Evolutionary conservation across 2,329 filamentous ascomycete species (phyloP).

Genomic region (Escovopsis weberi): DNA sequence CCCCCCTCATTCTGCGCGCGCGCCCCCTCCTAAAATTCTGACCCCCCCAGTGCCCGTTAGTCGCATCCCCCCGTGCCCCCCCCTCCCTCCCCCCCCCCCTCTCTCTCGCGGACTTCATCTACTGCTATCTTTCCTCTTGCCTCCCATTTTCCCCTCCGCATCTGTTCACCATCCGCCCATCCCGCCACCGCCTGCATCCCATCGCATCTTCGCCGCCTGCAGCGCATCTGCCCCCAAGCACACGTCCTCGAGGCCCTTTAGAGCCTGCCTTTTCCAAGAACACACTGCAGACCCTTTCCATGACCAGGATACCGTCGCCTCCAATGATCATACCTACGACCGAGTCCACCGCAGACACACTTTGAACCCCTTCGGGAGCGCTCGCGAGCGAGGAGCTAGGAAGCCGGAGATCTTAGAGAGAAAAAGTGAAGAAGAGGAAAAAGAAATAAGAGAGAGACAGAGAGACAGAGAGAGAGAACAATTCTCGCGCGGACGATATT

Average conservation of each 20-base stretch:
- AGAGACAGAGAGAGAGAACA: constrained; percentile 12
- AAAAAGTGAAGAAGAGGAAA: too few species aligned
- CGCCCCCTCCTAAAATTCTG: constrained; percentile 6
- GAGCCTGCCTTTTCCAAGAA: constrained; percentile 14
- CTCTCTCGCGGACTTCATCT: constrained; percentile 9
- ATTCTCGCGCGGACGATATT: constrained; percentile 32
- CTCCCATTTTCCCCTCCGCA: constrained; percentile 9
- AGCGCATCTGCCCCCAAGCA: constrained; percentile 11
- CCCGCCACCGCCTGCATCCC: constrained; percentile 9
- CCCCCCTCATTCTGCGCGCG: constrained; percentile 5
- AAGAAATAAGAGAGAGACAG: constrained; percentile 9
- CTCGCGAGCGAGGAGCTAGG: constrained; percentile 42
- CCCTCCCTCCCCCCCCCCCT: too few species aligned
- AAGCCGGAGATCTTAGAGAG: constrained; percentile 10
- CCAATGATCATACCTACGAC: constrained; percentile 38
- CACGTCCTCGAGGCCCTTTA: constrained; percentile 13
- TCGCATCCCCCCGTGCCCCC: constrained; percentile 5
- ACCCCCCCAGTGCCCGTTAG: constrained; percentile 5
- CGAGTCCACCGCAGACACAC: constrained; percentile 46
- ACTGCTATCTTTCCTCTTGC: constrained; percentile 7
- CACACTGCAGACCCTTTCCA: constrained; percentile 24
- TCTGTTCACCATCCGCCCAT: constrained; percentile 7
- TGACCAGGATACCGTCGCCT: constrained; percentile 25
- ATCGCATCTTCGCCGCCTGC: constrained; percentile 13
- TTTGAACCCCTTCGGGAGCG: constrained; percentile 56